A percentile compares a stretch with the other conserved stretches of the same genome.
Conservation (phyloP, 2,329 filamentous ascomycete genomes). For the Tolypocladium endophyticum region DNA sequence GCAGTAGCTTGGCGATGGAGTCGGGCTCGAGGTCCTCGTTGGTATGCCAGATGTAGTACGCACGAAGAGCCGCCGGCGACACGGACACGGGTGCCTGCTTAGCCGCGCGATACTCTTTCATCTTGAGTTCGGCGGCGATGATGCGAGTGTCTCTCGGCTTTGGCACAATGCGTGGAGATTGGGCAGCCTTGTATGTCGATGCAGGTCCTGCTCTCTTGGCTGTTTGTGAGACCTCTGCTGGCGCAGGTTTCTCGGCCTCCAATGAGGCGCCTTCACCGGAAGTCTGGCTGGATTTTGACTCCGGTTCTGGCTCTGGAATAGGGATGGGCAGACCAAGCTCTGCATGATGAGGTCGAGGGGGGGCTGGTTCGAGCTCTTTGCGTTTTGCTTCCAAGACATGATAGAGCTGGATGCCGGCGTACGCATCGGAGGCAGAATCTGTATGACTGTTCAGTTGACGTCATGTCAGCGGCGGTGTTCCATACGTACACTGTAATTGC, state of each 20-base stretch:
- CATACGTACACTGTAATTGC: constrained; percentile 59
- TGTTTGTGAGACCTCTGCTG: not conserved
- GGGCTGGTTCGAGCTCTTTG: constrained; percentile 53
- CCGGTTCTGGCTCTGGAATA: constrained; percentile 18
- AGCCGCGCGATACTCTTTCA: constrained; percentile 23
- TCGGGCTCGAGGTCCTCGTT: constrained; percentile 36
- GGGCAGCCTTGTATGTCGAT: constrained; percentile 5
- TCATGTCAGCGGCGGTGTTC: constrained; percentile 1
- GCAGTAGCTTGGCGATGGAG: constrained; percentile 43
- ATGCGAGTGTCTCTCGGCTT: constrained; percentile 27
- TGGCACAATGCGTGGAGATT: not conserved
- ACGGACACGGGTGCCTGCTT: constrained; percentile 12
- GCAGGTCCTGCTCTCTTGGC: not conserved
- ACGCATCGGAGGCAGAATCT: constrained; percentile 77
- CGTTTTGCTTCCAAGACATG: constrained; percentile 60
- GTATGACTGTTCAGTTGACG: not conserved
- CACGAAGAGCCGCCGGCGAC: constrained; percentile 31
- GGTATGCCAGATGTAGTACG: constrained; percentile 55
- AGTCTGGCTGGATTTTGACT: not conserved
- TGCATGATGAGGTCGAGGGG: constrained; percentile 57
- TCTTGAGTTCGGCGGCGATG: constrained; percentile 29
- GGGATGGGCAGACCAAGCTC: constrained; percentile 58
- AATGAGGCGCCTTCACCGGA: not conserved
- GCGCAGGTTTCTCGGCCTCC: not conserved
- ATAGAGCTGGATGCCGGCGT: constrained; percentile 66